These are phyloP conservation scores for Mycena capillaripes DNA, from an alignment of 768 basidiomycete species.

Conservation along the genomic window DNA sequence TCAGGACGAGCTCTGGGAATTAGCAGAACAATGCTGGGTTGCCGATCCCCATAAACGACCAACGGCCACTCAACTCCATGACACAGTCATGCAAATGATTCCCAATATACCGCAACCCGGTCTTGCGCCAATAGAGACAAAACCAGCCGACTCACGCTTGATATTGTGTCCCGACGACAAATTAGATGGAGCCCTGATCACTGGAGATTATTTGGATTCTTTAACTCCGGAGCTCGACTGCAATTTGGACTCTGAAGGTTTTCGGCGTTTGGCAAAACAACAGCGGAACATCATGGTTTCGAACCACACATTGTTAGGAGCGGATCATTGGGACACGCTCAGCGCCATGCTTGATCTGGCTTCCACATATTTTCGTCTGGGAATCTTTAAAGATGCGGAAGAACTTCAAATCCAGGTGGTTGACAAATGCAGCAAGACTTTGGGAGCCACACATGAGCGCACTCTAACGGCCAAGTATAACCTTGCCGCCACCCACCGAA, in stretches of 20 bases:
- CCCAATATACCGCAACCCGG: neutral
- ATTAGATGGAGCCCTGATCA: neutral
- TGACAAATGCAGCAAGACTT: neutral
- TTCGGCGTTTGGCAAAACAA: neutral
- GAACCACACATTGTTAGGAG: neutral
- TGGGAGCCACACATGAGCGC: neutral
- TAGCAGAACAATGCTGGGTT: conserved; percentile 43
- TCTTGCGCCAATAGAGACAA: too few species aligned
- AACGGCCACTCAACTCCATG: conserved; percentile 13
- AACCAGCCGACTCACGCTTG: neutral
- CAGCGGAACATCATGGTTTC: neutral
- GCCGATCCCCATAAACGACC: conserved; percentile 36
- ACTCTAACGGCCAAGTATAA: conserved; percentile 12
- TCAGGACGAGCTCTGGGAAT: conserved; percentile 40
- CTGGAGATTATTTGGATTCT: neutral
- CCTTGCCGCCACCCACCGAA: conserved; percentile 9
- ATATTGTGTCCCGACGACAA: neutral
- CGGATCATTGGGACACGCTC: neutral
- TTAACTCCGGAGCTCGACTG: conserved; percentile 1
- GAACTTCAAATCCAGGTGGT: conserved; percentile 7
- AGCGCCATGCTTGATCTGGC: conserved; percentile 5
- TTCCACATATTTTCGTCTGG: conserved; percentile 2
- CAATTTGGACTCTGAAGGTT: neutral
- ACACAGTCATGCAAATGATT: conserved; percentile 9
- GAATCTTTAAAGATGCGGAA: neutral